Conservation (phyloP, 805 yeast species). For the Pichia insulana region DNA sequence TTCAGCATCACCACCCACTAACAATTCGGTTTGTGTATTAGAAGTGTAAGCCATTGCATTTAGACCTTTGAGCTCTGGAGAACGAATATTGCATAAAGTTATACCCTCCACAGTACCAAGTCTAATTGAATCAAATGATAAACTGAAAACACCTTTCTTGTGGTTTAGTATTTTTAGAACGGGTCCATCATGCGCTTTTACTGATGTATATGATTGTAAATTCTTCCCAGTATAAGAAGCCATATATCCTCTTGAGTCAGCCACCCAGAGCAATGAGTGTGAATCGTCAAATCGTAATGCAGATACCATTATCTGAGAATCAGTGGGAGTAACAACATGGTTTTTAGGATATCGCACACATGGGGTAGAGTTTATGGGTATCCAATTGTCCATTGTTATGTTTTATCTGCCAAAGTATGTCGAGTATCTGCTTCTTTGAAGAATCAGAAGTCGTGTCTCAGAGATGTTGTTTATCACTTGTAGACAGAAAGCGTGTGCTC, state of each 20-base stretch:
- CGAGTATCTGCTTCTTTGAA: too few relatives aligned
- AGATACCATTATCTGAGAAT: slow-evolving; percentile 20
- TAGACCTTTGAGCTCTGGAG: slow-evolving; percentile 27
- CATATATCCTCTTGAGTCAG: slow-evolving; percentile 53
- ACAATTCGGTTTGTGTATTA: slow-evolving; percentile 33
- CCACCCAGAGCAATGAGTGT: slow-evolving; percentile 81
- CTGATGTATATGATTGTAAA: slow-evolving; percentile 49
- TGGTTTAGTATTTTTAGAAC: slow-evolving; percentile 47
- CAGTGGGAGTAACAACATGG: slow-evolving; percentile 10
- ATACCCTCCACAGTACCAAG: slow-evolving; percentile 53
- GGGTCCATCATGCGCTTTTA: slow-evolving; percentile 41
- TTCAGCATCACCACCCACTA: slow-evolving; percentile 33
- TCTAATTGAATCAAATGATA: slow-evolving; percentile 43
- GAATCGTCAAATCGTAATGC: slow-evolving; percentile 52
- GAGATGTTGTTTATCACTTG: too few relatives aligned
- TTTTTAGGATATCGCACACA: slow-evolving; percentile 18
- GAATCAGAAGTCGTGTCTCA: too few relatives aligned
- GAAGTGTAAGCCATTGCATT: slow-evolving; percentile 35
- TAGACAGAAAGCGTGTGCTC: too few relatives aligned
- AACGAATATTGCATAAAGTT: slow-evolving; percentile 26
- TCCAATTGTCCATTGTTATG: slow-evolving; percentile 10
- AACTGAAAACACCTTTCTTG: slow-evolving; percentile 48
- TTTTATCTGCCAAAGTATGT: not conserved
- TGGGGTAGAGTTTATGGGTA: slow-evolving; percentile 7
- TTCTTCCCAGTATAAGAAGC: slow-evolving; percentile 37